Evolutionary conservation across 345 rosid genomes (phyloP).

Genomic region (Eutrema yunnanense): DNA sequence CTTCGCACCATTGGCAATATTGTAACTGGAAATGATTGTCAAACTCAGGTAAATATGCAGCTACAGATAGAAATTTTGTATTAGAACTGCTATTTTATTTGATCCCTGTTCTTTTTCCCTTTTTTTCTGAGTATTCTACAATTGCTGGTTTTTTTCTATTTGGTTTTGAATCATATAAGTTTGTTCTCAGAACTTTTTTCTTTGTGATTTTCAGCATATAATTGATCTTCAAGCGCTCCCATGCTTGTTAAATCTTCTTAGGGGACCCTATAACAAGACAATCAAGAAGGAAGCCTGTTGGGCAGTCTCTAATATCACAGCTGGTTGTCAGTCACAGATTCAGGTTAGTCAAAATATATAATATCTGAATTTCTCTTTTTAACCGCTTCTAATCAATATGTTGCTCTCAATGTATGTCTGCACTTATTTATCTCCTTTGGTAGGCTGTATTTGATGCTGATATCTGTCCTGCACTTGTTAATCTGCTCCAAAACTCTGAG

Average conservation of each 20-base stretch:
- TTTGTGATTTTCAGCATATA: slow-evolving; percentile 20
- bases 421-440: slow-evolving; percentile 3
- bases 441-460: slow-evolving; percentile 48
- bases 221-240: slow-evolving; percentile 35
- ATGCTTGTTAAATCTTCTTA: slow-evolving; percentile 29
- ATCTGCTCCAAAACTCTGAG: slow-evolving; percentile 49
- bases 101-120: background rate
- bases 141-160: background rate
- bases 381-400: background rate
- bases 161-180: background rate
- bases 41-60: slow-evolving; percentile 25
- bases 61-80: background rate
- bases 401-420: background rate
- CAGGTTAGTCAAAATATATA: slow-evolving; percentile 17
- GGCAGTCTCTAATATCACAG: slow-evolving; percentile 38
- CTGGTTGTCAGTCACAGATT: slow-evolving; percentile 39
- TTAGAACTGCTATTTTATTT: background rate
- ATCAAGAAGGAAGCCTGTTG: slow-evolving; percentile 42
- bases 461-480: slow-evolving; percentile 40
- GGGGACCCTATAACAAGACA: slow-evolving; percentile 15
- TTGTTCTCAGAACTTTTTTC: background rate
- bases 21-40: slow-evolving; percentile 32
- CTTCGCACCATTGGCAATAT: slow-evolving; percentile 34
- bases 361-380: background rate
- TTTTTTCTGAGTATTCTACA: background rate